Evolutionary conservation across 129 eudicot genomes (phyloP).

Genomic region (Lactuca sativa): DNA sequence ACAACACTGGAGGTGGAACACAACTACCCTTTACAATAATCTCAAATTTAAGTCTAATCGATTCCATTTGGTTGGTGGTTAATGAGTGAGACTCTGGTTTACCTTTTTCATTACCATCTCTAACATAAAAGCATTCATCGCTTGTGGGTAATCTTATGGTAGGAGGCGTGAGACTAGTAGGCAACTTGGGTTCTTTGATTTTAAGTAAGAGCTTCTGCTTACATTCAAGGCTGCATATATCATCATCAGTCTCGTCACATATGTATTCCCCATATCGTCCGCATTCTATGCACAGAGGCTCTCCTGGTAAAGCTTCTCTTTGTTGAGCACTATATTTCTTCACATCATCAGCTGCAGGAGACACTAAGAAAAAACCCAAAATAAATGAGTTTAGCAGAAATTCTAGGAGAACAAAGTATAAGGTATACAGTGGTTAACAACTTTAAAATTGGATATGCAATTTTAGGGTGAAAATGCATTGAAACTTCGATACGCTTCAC

Average conservation of each 20-base stretch:
- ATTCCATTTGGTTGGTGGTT: constrained; percentile 35
- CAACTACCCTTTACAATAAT: constrained; percentile 60
- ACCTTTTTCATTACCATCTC: constrained; percentile 32
- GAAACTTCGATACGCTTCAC: too few relatives aligned
- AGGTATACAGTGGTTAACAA: not conserved
- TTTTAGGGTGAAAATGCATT: not conserved
- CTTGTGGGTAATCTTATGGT: constrained; percentile 52
- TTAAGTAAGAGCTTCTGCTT: constrained; percentile 52
- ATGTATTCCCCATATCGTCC: constrained; percentile 97
- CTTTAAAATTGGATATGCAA: constrained; percentile 1
- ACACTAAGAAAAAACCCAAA: constrained; percentile 18
- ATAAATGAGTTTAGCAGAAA: not conserved
- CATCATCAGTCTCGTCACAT: constrained; percentile 97
- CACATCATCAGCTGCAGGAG: constrained; percentile 61
- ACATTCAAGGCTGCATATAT: constrained; percentile 92
- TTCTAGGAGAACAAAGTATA: not conserved
- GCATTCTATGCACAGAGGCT: constrained; percentile 74
- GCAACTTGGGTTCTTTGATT: constrained; percentile 41
- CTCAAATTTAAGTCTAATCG: constrained; percentile 60
- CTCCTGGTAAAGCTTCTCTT: constrained; percentile 94
- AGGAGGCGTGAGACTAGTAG: constrained; percentile 34
- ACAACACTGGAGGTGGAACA: constrained; percentile 63
- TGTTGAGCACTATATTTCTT: constrained; percentile 78
- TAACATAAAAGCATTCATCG: constrained; percentile 85
- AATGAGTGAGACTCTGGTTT: constrained; percentile 32